phyloP scores from a whole-genome alignment of 179 eudicot species.

The Amaranthus tricolor region DNA sequence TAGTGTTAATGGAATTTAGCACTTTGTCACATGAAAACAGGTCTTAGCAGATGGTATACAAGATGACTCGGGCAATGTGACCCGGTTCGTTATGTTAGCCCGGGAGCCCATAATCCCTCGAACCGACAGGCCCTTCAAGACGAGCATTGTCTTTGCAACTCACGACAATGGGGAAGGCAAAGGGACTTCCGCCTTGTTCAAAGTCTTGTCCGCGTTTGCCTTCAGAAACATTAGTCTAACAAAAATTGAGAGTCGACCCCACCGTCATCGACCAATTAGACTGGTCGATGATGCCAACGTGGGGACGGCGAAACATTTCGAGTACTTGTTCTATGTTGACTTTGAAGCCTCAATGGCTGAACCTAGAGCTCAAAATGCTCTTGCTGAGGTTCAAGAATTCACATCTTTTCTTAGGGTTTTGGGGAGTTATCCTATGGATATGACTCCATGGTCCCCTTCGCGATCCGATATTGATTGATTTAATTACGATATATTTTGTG shows the following conservation, averaged over 20 bases:
- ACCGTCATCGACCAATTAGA: conserved; percentile 52
- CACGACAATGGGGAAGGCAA: conserved; percentile 39
- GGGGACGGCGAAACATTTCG: conserved; percentile 78
- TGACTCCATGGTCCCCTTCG: conserved; percentile 44
- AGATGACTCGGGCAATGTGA: conserved; percentile 72
- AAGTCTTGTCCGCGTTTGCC: conserved; percentile 75
- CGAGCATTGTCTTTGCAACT: conserved; percentile 71
- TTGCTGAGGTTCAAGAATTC: conserved; percentile 79
- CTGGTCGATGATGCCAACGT: conserved; percentile 56
- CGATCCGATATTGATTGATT: conserved; percentile 8
- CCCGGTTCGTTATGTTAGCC: conserved; percentile 67
- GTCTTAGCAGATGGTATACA: conserved; percentile 78
- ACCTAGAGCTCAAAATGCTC: conserved; percentile 69
- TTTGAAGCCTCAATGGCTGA: conserved; percentile 88
- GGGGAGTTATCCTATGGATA: conserved; percentile 85
- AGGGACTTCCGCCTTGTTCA: conserved; percentile 62
- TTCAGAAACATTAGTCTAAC: conserved; percentile 61
- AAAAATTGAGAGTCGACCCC: conserved; percentile 70
- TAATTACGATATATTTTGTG: not conserved
- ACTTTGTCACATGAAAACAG: conserved; percentile 14
- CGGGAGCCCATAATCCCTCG: conserved; percentile 68
- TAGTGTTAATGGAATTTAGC: not conserved
- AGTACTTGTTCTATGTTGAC: conserved; percentile 83
- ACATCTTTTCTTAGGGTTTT: conserved; percentile 73
- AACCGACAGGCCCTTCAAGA: conserved; percentile 61